These are phyloP conservation scores for Didymella keratinophila DNA, from an alignment of 2,329 filamentous ascomycete genomes.

Conservation along the genomic window DNA sequence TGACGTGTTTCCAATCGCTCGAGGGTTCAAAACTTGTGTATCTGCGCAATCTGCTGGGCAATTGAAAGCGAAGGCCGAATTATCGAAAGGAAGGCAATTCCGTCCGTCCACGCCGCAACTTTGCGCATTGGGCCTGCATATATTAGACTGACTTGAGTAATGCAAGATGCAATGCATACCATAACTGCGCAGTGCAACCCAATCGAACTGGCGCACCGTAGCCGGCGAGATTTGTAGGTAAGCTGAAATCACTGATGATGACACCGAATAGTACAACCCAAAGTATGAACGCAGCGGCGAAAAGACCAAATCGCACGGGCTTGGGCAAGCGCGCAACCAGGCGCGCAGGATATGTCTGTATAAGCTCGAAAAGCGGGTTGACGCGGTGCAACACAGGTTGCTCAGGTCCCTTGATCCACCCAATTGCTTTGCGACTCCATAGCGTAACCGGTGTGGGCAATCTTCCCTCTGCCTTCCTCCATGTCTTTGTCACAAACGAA, in stretches of 20 bases:
- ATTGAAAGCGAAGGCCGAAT: constrained; percentile 61
- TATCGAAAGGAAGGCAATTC: constrained; percentile 63
- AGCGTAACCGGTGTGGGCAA: constrained; percentile 29
- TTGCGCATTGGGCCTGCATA: constrained; percentile 38
- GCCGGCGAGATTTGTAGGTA: constrained; percentile 66
- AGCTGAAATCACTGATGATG: constrained; percentile 68
- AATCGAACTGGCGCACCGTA: constrained; percentile 73
- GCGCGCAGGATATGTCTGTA: constrained; percentile 71
- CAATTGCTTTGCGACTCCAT: constrained; percentile 37
- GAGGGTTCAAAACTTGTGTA: constrained; percentile 58
- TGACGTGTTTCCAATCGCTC: constrained; percentile 65
- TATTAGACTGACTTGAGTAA: constrained; percentile 11
- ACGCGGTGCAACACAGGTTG: constrained; percentile 55
- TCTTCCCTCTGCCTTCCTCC: not conserved
- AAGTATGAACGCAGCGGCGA: constrained; percentile 64
- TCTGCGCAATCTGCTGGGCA: constrained; percentile 64
- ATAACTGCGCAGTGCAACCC: constrained; percentile 72
- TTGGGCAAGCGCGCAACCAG: constrained; percentile 67
- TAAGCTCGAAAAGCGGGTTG: constrained; percentile 64
- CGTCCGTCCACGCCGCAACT: constrained; percentile 63
- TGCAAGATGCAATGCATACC: constrained; percentile 54
- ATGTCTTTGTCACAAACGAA: constrained; percentile 1
- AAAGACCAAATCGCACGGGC: constrained; percentile 62
- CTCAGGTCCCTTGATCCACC: constrained; percentile 57
- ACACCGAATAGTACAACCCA: constrained; percentile 75